phyloP scores from a whole-genome alignment of 2,329 filamentous ascomycete species.

The Fusarium luffae region DNA sequence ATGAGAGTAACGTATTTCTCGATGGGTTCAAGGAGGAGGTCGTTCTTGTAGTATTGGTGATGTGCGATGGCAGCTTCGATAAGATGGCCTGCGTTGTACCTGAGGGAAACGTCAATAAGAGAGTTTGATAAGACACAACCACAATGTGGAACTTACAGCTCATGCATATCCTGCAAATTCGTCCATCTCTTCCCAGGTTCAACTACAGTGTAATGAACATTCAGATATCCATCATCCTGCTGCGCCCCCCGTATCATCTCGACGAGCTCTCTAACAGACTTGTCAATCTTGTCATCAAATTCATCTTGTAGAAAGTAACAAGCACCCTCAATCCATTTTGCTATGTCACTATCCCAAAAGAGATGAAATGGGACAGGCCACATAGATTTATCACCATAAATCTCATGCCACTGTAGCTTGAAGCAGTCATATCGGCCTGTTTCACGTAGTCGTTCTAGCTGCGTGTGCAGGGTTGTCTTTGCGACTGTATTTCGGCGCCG shows the following conservation, averaged over 20 bases:
- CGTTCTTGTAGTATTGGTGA: constrained; percentile 61
- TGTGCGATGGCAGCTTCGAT: constrained; percentile 71
- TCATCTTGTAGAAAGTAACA: constrained; percentile 23
- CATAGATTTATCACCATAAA: constrained; percentile 60
- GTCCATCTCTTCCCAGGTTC: constrained; percentile 66
- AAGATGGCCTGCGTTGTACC: constrained; percentile 71
- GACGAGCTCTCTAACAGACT: constrained; percentile 57
- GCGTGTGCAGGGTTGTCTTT: constrained; percentile 49
- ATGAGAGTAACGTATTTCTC: constrained; percentile 58
- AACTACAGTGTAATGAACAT: constrained; percentile 71
- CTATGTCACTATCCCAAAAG: constrained; percentile 65
- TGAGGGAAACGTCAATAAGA: background rate
- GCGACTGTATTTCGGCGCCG: constrained; percentile 2
- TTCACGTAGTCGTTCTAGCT: constrained; percentile 60
- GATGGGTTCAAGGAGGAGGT: constrained; percentile 55
- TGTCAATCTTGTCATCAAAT: constrained; percentile 29
- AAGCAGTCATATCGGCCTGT: constrained; percentile 70
- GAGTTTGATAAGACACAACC: background rate
- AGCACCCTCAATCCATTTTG: constrained; percentile 34
- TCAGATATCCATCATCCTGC: constrained; percentile 70
- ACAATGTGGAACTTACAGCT: constrained; percentile 43
- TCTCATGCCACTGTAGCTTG: constrained; percentile 65
- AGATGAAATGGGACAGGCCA: constrained; percentile 69
- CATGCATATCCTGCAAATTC: constrained; percentile 71
- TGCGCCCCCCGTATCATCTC: constrained; percentile 67